Evolutionary conservation across 306 rosid species (phyloP), one percentile per base, ranked within the genome.

Genomic region (Lathyrus oleraceus): DNA sequence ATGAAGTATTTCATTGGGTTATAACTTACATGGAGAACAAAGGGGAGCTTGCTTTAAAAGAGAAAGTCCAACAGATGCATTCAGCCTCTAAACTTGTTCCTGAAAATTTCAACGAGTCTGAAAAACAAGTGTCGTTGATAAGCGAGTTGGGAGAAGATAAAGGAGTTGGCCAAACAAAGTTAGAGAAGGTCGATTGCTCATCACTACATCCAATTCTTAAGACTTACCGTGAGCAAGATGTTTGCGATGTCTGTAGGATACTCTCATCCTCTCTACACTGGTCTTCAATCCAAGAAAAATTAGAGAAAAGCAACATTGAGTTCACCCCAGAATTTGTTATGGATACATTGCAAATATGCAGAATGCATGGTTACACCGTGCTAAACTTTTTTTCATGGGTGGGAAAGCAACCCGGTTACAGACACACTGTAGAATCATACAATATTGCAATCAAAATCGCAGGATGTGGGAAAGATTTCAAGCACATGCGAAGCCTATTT

Each of bases 371-470:
- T 40, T 47, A 23, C 57, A 76, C 66, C 0, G 86, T 80, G 23
- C 81, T 94, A 10, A 82, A 84, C 0, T 90, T 93, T 73, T 90
- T 93, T 73, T 62, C 89, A 3, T 90, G 98, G 98, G 87, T 87
- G 17, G 87, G 87, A 83, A 90, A 84, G 81, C 90, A 54, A 72
- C 19, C 82, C 4, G 82, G 84, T 23, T 90, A 78, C 78, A 61
- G 70, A 58, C 97, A 90, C 71, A 85, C 89, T 16, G 44, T 85
- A 14, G 94, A 88, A 72, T 87, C 91, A 15, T 93, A 90, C 87
- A 88, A 88, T 83, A 84, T 75, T 82, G 98, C 92, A 8, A 85
- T 93, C 61, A 93, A 93, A 81, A 80, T 90, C 40, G 92, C 98
- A 3, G 98, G 98, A 35, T 32, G 77, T 0, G 94, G 95, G 64